These are phyloP conservation scores for Exophiala sideris DNA, from an alignment of 2,329 filamentous ascomycete species.

Conservation along the genomic window DNA sequence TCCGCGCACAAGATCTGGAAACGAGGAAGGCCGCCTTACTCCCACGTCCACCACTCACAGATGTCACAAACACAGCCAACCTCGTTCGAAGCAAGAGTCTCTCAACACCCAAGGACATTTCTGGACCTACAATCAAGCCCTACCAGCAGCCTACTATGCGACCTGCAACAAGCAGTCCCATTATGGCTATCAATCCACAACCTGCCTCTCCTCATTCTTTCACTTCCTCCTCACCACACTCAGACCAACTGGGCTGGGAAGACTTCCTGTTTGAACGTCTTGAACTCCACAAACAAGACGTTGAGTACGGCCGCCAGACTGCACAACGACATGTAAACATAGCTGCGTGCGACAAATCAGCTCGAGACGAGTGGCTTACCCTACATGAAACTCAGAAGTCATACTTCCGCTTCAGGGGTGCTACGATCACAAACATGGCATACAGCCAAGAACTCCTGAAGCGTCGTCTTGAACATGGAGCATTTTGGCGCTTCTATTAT, in stretches of 20 bases:
- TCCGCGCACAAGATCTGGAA: conserved; percentile 15
- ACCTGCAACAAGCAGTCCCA: neutral
- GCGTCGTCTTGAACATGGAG: neutral
- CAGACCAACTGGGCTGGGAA: neutral
- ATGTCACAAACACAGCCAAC: conserved; percentile 6
- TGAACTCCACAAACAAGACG: neutral
- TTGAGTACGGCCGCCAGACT: too few species aligned
- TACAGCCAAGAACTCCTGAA: neutral
- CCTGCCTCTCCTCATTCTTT: neutral
- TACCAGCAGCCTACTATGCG: neutral
- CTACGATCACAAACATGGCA: neutral
- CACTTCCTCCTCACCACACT: neutral
- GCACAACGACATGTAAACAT: neutral
- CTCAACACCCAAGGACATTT: neutral
- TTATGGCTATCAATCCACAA: neutral
- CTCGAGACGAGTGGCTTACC: neutral
- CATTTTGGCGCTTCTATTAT: conserved; percentile 1
- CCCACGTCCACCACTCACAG: neutral
- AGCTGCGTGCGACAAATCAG: neutral
- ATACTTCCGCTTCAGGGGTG: neutral
- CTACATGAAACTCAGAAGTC: conserved; percentile 3
- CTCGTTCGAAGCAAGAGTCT: neutral
- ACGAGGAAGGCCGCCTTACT: neutral
- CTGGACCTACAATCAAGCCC: neutral
- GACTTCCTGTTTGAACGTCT: neutral